phyloP scores from a whole-genome alignment of 2,329 filamentous ascomycete species.

The Talaromyces sp. region DNA sequence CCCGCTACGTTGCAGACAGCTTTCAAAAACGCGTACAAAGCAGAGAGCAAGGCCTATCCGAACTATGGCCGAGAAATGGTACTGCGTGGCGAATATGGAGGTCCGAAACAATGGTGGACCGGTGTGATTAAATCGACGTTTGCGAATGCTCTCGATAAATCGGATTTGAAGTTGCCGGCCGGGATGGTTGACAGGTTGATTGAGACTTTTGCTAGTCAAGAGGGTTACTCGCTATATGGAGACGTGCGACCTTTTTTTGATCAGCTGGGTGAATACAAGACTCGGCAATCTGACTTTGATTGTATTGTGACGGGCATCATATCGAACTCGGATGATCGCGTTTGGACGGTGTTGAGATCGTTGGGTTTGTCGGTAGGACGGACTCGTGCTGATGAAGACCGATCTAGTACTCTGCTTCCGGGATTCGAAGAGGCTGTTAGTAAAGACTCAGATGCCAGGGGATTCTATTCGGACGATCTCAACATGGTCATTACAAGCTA shows the following conservation, averaged over 20 bases:
- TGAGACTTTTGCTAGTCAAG: slow-evolving; percentile 37
- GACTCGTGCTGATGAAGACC: slow-evolving; percentile 31
- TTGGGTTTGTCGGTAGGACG: slow-evolving; percentile 39
- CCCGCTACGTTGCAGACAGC: slow-evolving; percentile 29
- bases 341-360: slow-evolving; percentile 38
- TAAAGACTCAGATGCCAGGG: background rate
- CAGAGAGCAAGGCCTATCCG: slow-evolving; percentile 31
- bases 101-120: slow-evolving; percentile 45
- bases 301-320: slow-evolving; percentile 41
- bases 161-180: slow-evolving; percentile 27
- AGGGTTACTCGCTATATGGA: slow-evolving; percentile 41
- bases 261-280: slow-evolving; percentile 28
- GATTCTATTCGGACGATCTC: slow-evolving; percentile 31
- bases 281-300: slow-evolving; percentile 26
- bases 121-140: slow-evolving; percentile 42
- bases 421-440: slow-evolving; percentile 24
- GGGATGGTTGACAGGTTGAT: slow-evolving; percentile 36
- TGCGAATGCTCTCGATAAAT: slow-evolving; percentile 22
- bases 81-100: slow-evolving; percentile 34
- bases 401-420: slow-evolving; percentile 27
- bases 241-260: slow-evolving; percentile 40
- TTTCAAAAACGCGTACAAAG: slow-evolving; percentile 38
- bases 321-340: slow-evolving; percentile 48
- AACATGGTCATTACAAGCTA: slow-evolving; percentile 48
- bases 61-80: slow-evolving; percentile 45